These are phyloP conservation scores for Eudorina sp. DNA, from an alignment of 139 green algal species.

Conservation along the genomic window DNA sequence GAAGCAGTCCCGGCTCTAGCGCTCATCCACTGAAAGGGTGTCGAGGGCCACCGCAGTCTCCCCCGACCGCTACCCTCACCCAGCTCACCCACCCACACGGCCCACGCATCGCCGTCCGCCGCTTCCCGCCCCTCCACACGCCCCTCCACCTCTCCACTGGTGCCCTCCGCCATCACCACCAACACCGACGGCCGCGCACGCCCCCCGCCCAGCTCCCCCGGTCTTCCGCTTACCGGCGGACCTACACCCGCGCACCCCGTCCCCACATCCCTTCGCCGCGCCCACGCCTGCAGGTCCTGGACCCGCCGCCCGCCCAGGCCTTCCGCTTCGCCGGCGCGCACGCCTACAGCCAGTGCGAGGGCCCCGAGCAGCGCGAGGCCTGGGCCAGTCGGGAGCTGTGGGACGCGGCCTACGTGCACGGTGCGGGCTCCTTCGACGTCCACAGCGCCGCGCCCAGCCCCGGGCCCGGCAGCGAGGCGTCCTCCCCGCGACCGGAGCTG, in stretches of 20 bases:
- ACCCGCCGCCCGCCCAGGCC: background rate
- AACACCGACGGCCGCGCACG: too few relatives aligned
- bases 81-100: too few relatives aligned
- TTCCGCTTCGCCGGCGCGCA: conserved; percentile 34
- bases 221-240: too few relatives aligned
- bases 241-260: background rate
- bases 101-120: too few relatives aligned
- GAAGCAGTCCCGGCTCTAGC: too few relatives aligned
- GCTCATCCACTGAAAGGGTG: too few relatives aligned
- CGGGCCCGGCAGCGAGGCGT: background rate
- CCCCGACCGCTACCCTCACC: too few relatives aligned
- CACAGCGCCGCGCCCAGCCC: background rate
- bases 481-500: background rate
- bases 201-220: background rate
- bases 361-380: background rate
- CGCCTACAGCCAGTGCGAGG: conserved; percentile 20
- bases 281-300: background rate
- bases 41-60: too few relatives aligned
- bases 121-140: too few relatives aligned
- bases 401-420: conserved; percentile 13
- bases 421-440: background rate
- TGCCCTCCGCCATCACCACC: too few relatives aligned
- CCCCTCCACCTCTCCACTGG: too few relatives aligned
- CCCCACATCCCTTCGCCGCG: background rate
- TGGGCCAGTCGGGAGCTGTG: conserved; percentile 45